Conservation (phyloP, 495 filamentous ascomycete species). For the Bacidia rubella region DNA sequence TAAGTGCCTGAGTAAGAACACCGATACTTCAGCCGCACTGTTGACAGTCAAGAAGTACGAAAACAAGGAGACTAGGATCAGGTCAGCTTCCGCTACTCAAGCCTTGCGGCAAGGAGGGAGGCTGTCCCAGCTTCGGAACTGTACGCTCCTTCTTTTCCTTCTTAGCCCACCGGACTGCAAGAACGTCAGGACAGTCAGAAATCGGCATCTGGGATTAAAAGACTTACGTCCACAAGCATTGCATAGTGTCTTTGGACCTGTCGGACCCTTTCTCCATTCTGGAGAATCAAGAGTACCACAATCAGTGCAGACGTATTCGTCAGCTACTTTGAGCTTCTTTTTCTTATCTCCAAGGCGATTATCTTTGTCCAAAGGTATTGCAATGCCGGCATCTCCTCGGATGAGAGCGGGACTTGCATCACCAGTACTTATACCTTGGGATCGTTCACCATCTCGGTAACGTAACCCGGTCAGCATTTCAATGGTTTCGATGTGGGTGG, state of each 20-base stretch:
- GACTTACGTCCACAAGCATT: constrained; percentile 82
- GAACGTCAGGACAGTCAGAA: neutral
- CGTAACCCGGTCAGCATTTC: constrained; percentile 86
- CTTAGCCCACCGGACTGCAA: constrained; percentile 57
- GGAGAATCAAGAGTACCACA: constrained; percentile 90
- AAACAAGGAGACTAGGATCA: no score
- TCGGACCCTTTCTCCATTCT: constrained; percentile 92
- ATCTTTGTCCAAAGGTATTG: constrained; percentile 64
- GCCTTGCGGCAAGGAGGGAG: constrained; percentile 14
- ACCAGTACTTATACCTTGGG: constrained; percentile 78
- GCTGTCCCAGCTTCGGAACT: constrained; percentile 11
- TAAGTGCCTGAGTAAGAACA: no score
- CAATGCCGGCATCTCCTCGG: constrained; percentile 74
- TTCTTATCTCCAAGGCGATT: constrained; percentile 58
- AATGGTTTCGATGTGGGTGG: constrained; percentile 71
- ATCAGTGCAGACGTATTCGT: constrained; percentile 93
- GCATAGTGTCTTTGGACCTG: constrained; percentile 88
- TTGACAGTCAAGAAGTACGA: no score
- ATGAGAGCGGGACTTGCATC: constrained; percentile 64
- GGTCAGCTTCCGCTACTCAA: constrained; percentile 18
- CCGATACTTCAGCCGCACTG: no score
- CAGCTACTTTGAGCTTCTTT: constrained; percentile 76
- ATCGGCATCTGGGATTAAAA: neutral
- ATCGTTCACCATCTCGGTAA: constrained; percentile 81
- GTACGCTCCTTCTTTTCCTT: constrained; percentile 52